Conservation (phyloP, 805 yeast species). For the Saccharomycopsis sp. region DNA sequence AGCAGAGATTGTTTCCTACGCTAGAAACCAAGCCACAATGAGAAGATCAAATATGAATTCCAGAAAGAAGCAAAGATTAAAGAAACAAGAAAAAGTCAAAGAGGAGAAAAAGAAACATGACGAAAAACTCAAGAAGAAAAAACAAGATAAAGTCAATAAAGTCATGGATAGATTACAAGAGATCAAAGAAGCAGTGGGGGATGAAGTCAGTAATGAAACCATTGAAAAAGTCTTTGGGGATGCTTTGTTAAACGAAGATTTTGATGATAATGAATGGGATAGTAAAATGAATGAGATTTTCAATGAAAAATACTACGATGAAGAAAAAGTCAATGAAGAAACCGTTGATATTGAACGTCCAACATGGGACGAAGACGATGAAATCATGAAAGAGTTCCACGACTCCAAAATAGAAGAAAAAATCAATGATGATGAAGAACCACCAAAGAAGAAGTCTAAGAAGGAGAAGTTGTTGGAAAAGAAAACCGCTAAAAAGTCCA, state of each 20-base stretch:
- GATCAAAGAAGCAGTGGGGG: conserved; percentile 61
- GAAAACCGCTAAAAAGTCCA: conserved; percentile 48
- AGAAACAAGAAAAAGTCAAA: conserved; percentile 43
- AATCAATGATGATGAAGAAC: conserved; percentile 25
- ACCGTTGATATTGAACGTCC: too few relatives aligned
- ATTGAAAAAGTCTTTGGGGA: conserved; percentile 62
- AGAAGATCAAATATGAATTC: conserved; percentile 68
- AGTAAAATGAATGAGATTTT: conserved; percentile 72
- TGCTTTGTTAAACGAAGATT: conserved; percentile 74
- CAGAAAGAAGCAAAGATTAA: conserved; percentile 76
- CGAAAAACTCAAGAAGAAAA: conserved; percentile 56
- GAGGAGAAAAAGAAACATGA: conserved; percentile 45
- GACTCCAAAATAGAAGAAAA: conserved; percentile 27
- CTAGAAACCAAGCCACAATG: conserved; percentile 86
- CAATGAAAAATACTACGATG: conserved; percentile 72
- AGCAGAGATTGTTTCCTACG: conserved; percentile 87
- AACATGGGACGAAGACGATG: conserved; percentile 55
- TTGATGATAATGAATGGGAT: conserved; percentile 89
- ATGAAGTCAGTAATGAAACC: conserved; percentile 45
- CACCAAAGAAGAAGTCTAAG: conserved; percentile 32
- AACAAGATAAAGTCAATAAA: conserved; percentile 64
- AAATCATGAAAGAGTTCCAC: conserved; percentile 33
- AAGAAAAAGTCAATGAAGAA: too few relatives aligned
- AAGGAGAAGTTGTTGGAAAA: conserved; percentile 50
- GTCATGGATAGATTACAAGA: conserved; percentile 61